These are phyloP conservation scores for Cordyceps militaris DNA, from an alignment of 2,329 filamentous ascomycete genomes.

Conservation along the genomic window DNA sequence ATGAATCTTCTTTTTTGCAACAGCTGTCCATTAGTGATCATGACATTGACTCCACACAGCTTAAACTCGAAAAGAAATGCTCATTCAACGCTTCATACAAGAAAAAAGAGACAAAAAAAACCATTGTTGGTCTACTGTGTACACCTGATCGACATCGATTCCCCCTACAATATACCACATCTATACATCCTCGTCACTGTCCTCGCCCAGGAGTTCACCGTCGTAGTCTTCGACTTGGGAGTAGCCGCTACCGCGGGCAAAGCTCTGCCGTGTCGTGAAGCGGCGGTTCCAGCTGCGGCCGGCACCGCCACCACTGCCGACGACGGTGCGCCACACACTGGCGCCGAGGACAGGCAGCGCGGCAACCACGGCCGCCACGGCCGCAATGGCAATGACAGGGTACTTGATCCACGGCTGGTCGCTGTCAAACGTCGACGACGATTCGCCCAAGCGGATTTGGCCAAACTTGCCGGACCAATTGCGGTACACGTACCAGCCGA, in stretches of 20 bases:
- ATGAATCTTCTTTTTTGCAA: too few species aligned
- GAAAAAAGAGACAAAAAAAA: neutral
- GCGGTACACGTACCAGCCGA: slow-evolving; percentile 78
- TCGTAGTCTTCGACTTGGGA: slow-evolving; percentile 86
- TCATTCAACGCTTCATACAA: slow-evolving; percentile 10
- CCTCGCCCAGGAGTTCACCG: slow-evolving; percentile 86
- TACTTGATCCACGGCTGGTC: slow-evolving; percentile 75
- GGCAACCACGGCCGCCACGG: slow-evolving; percentile 50
- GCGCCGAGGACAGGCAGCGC: slow-evolving; percentile 64
- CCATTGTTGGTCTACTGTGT: neutral
- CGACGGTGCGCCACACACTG: slow-evolving; percentile 63
- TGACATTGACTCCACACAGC: too few species aligned
- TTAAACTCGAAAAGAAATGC: too few species aligned
- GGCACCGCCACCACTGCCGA: slow-evolving; percentile 42
- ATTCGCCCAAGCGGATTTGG: slow-evolving; percentile 81
- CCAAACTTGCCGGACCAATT: slow-evolving; percentile 90
- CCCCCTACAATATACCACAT: neutral
- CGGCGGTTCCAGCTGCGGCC: slow-evolving; percentile 52
- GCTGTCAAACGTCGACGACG: slow-evolving; percentile 47
- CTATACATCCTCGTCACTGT: slow-evolving; percentile 78
- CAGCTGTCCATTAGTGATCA: too few species aligned
- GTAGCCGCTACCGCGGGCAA: slow-evolving; percentile 85
- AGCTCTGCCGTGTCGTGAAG: slow-evolving; percentile 84
- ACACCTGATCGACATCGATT: neutral
- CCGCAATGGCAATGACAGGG: slow-evolving; percentile 67